These are phyloP conservation scores for Ogataea glucozyma DNA, from an alignment of 805 yeast species.

Conservation along the genomic window DNA sequence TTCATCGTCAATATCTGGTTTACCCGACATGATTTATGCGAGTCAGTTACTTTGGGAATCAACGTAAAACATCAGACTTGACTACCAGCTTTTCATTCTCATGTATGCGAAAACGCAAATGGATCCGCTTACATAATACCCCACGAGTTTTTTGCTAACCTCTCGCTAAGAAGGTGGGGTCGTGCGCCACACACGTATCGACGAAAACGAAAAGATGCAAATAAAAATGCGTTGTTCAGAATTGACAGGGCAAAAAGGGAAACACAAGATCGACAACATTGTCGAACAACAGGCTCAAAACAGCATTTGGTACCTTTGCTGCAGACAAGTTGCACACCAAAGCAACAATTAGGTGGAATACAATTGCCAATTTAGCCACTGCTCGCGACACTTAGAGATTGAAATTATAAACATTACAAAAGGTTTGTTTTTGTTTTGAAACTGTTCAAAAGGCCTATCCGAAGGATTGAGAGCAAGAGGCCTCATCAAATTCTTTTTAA, in stretches of 20 bases:
- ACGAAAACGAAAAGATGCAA: conserved; percentile 5
- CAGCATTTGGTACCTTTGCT: conserved; percentile 5
- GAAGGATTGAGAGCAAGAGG: conserved; percentile 1
- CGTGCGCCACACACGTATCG: conserved; percentile 7
- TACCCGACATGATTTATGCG: background rate
- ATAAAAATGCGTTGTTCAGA: conserved; percentile 21
- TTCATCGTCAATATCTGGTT: conserved; percentile 45
- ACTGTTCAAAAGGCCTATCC: conserved; percentile 6
- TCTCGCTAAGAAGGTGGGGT: conserved; percentile 1
- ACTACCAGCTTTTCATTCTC: background rate
- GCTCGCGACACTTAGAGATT: background rate
- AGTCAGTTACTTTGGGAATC: too few relatives aligned
- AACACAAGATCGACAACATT: conserved; percentile 1
- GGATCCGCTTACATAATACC: background rate
- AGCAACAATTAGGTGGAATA: background rate
- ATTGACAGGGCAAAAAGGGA: conserved; percentile 8
- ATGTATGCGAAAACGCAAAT: background rate
- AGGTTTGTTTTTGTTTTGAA: conserved; percentile 7
- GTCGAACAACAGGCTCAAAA: background rate
- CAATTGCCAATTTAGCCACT: conserved; percentile 2
- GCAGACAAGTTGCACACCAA: background rate
- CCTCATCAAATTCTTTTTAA: conserved; percentile 1
- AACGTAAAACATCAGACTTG: too few relatives aligned
- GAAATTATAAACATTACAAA: background rate
- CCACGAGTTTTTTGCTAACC: background rate